Evolutionary conservation across 352 stramenopile species (phyloP).

Genomic region (Phytophthora europaea): DNA sequence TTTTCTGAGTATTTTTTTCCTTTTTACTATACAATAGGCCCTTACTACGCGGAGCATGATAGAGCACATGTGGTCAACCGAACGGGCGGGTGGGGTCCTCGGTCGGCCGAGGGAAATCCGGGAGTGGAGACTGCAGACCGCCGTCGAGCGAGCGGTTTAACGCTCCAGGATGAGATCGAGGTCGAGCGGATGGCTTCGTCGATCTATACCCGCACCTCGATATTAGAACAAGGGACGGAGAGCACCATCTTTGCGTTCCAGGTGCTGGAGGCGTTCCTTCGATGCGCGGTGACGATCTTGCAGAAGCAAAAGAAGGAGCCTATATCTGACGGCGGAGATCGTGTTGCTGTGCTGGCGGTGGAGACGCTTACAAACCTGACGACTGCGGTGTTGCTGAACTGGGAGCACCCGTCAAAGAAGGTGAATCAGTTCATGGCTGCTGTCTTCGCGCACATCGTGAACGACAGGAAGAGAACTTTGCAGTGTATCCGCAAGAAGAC

Average conservation of each 20-base stretch:
- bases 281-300: conserved; percentile 61
- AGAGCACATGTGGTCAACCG: no score
- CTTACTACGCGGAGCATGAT: no score
- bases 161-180: neutral
- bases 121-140: neutral
- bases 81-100: no score
- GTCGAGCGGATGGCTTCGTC: neutral
- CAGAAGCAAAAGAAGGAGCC: conserved; percentile 45
- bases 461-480: no score
- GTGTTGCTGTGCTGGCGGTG: conserved; percentile 26
- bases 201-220: neutral
- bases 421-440: conserved; percentile 89
- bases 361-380: conserved; percentile 64
- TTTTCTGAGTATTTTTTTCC: no score
- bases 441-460: conserved; percentile 83
- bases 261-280: conserved; percentile 80
- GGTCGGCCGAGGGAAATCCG: no score
- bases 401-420: conserved; percentile 87
- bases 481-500: no score
- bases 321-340: neutral
- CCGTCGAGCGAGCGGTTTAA: neutral
- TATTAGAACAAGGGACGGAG: no score
- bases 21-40: no score
- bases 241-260: conserved; percentile 85
- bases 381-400: conserved; percentile 77